These are phyloP conservation scores for Mucor saturninus DNA, from an alignment of 371 early-diverging fungal species.

Conservation along the genomic window DNA sequence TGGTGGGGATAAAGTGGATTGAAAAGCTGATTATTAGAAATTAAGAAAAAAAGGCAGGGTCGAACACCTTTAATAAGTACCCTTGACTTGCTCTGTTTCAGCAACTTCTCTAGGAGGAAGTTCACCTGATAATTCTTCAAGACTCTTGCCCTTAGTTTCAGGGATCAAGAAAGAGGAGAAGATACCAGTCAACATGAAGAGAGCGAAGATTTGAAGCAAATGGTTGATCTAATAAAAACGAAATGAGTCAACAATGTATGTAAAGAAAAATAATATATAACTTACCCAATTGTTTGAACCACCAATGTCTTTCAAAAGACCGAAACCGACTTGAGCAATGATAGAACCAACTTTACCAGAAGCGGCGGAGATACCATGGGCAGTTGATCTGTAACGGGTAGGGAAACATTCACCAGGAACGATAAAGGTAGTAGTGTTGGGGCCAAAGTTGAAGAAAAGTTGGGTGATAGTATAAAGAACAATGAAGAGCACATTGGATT, in stretches of 20 bases:
- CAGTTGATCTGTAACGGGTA: slow-evolving; percentile 83
- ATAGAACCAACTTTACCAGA: slow-evolving; percentile 88
- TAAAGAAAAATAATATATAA: background rate
- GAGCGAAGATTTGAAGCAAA: slow-evolving; percentile 74
- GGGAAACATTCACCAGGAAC: slow-evolving; percentile 89
- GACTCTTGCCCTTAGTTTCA: slow-evolving; percentile 52
- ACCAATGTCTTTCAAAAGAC: slow-evolving; percentile 73
- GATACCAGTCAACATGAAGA: slow-evolving; percentile 78
- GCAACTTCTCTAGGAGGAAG: slow-evolving; percentile 22
- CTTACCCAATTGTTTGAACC: slow-evolving; percentile 57
- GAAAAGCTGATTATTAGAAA: background rate
- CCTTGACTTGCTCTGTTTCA: slow-evolving; percentile 24
- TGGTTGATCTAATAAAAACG: slow-evolving; percentile 50
- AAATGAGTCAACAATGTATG: background rate
- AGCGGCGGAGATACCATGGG: slow-evolving; percentile 91
- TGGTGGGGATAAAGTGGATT: background rate
- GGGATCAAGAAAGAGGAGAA: slow-evolving; percentile 59
- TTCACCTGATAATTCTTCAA: slow-evolving; percentile 52
- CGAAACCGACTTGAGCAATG: slow-evolving; percentile 75
- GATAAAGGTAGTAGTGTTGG: slow-evolving; percentile 88
- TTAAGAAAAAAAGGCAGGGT: background rate
- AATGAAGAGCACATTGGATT: slow-evolving; percentile 66
- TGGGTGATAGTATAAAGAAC: slow-evolving; percentile 78
- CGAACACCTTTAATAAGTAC: slow-evolving; percentile 17
- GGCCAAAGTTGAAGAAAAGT: slow-evolving; percentile 86